Percentiles rank a stretch among this genome's conserved stretches.
phyloP scores from a whole-genome alignment of 2,329 filamentous ascomycete species.

The Epichloe baconii region DNA sequence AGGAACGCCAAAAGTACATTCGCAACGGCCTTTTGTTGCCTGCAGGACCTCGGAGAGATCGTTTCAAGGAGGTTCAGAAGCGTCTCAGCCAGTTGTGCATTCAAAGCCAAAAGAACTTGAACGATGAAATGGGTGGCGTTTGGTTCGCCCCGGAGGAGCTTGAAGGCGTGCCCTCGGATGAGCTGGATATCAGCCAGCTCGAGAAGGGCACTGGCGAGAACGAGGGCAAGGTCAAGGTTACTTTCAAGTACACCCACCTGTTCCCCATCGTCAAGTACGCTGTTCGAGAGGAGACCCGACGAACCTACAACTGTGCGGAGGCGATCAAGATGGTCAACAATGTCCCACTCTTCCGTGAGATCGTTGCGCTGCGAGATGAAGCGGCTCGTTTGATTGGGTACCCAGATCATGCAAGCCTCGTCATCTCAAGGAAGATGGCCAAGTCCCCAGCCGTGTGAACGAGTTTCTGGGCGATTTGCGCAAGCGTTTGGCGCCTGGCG shows the following conservation, averaged over 20 bases:
- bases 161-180: constrained; percentile 60
- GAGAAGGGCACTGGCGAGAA: constrained; percentile 62
- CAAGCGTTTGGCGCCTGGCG: constrained; percentile 52
- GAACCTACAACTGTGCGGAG: constrained; percentile 23
- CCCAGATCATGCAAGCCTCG: constrained; percentile 60
- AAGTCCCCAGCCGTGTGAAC: constrained; percentile 60
- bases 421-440: constrained; percentile 77
- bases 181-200: constrained; percentile 47
- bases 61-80: constrained; percentile 82
- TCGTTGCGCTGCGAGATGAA: constrained; percentile 63
- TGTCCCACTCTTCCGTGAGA: constrained; percentile 59
- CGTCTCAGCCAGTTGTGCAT: constrained; percentile 61
- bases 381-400: constrained; percentile 66
- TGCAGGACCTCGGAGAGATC: constrained; percentile 54
- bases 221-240: constrained; percentile 60
- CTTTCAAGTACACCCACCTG: constrained; percentile 74
- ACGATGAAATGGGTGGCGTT: constrained; percentile 69
- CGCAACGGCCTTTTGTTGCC: constrained; percentile 62
- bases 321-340: constrained; percentile 49
- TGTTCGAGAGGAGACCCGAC: constrained; percentile 53
- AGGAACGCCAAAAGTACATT: constrained; percentile 65
- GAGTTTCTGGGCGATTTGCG: constrained; percentile 61
- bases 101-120: constrained; percentile 65
- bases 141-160: constrained; percentile 67
- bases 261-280: constrained; percentile 71